Percentiles rank a stretch among this genome's conserved stretches.
These are phyloP conservation scores for Hevea brasiliensis DNA, from an alignment of 345 rosid genomes.

Conservation along the genomic window DNA sequence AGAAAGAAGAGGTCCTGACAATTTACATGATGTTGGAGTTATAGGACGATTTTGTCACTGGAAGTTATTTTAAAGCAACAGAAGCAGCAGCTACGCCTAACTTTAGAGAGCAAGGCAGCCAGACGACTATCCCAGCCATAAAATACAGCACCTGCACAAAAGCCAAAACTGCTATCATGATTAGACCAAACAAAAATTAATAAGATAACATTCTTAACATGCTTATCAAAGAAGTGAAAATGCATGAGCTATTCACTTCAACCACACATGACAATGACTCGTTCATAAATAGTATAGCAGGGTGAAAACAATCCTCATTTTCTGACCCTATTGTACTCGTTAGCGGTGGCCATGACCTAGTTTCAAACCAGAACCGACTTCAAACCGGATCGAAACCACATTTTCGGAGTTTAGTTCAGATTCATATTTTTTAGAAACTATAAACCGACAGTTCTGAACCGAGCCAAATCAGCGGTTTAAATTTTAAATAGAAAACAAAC, in stretches of 20 bases:
- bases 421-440: too few relatives aligned
- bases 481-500: too few relatives aligned
- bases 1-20: constrained; percentile 26
- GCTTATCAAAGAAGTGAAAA: not conserved
- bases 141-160: constrained; percentile 3
- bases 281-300: not conserved
- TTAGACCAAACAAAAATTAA: not conserved
- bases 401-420: too few relatives aligned
- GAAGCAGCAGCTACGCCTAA: constrained; percentile 18
- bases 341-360: too few relatives aligned
- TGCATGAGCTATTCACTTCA: not conserved
- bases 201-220: not conserved
- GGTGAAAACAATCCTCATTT: not conserved
- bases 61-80: constrained; percentile 24
- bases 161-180: not conserved
- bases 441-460: too few relatives aligned
- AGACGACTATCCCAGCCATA: constrained; percentile 3
- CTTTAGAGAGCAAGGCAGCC: constrained; percentile 11
- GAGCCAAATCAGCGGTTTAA: too few relatives aligned
- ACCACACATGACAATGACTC: not conserved
- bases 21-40: constrained; percentile 23
- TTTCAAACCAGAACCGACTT: too few relatives aligned
- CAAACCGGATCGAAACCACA: too few relatives aligned
- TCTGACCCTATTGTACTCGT: not conserved
- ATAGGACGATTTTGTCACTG: constrained; percentile 16